phyloP scores from a whole-genome alignment of 345 rosid species.

The Eutrema japonicum region DNA sequence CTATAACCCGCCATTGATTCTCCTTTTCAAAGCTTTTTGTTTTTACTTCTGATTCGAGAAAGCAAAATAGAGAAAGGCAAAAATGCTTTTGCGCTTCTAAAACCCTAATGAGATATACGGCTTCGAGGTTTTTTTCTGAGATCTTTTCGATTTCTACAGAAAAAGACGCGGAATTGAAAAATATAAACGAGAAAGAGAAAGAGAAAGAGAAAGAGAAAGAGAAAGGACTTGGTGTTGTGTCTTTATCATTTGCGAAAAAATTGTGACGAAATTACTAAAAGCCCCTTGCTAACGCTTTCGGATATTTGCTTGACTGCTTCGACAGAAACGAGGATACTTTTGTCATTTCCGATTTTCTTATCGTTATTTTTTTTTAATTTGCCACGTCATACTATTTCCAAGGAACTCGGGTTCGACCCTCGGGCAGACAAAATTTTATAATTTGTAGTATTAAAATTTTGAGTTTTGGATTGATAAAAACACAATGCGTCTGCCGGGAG shows the following conservation, averaged over 20 bases:
- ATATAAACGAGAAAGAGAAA: slow-evolving; percentile 24
- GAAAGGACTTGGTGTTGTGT: slow-evolving; percentile 26
- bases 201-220: slow-evolving; percentile 15
- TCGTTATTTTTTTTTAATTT: background rate
- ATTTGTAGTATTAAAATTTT: too few species aligned
- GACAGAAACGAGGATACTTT: background rate
- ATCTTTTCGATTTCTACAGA: slow-evolving; percentile 26
- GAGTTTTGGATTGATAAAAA: background rate
- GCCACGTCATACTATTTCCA: too few species aligned
- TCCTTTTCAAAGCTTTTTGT: background rate
- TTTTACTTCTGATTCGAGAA: background rate
- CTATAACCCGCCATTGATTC: slow-evolving; percentile 48
- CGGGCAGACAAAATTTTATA: too few species aligned
- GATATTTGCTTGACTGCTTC: background rate
- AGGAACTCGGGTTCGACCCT: too few species aligned
- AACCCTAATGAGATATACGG: slow-evolving; percentile 26
- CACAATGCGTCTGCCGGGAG: slow-evolving; percentile 69
- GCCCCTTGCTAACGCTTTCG: background rate
- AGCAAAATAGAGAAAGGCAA: background rate
- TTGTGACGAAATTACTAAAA: background rate
- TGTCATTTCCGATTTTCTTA: background rate
- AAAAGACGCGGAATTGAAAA: slow-evolving; percentile 38
- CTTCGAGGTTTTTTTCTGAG: background rate
- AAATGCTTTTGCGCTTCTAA: background rate
- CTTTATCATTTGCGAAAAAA: background rate